Base-by-base conservation (phyloP, 2,329 filamentous ascomycete species). In the Fusarium virguliforme region DNA sequence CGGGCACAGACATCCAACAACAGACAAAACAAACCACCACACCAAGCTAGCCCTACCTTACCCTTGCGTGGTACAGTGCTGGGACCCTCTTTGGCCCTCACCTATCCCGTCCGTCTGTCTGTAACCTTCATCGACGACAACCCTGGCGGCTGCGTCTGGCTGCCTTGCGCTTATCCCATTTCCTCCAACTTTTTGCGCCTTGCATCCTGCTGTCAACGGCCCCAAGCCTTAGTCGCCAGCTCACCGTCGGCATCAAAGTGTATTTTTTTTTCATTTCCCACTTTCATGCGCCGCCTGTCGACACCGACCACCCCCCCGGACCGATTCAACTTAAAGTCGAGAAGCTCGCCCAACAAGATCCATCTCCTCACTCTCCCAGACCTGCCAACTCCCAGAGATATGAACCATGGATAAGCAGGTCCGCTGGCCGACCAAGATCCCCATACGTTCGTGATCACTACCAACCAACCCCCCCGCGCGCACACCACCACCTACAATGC, bases 401-500 rank as follows among this genome's bases (percentile, higher is more conserved):
- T 76, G 75, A 75, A 74, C 76, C 71, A 80, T 80, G 78, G 78
- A 78, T 78, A 73, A 79, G 76, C 76, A 74, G 71, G 71, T 78
- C 74, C 76, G 74, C 65, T 79, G 71, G 72, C 75, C 72, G 76
- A 75, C 74, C 75, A 76, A 77, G 68, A 76, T 73, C 64, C 74
- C 74, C 69, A 76, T 77, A 71, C 75, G 70, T 67, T 72, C 71
- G 66, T 79, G 74, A 79, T 74, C 74, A 68, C 64, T 62, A 38
- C 58, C 35, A 51, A 50, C 64, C 51, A 62, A 46, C 62, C 43
- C 43, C 55, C 53, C 41, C 60, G 55, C 56, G 57, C 60, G 63
- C 54, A 59, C 60, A 68, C 60, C 55, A 67, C 35, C 48, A 64
- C 38, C 46, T 69, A 75, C 54, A 57, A 98, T 98, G 95, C 94